Conservation (phyloP, 352 stramenopile species). For the Hyaloperonospora arabidopsidis region DNA sequence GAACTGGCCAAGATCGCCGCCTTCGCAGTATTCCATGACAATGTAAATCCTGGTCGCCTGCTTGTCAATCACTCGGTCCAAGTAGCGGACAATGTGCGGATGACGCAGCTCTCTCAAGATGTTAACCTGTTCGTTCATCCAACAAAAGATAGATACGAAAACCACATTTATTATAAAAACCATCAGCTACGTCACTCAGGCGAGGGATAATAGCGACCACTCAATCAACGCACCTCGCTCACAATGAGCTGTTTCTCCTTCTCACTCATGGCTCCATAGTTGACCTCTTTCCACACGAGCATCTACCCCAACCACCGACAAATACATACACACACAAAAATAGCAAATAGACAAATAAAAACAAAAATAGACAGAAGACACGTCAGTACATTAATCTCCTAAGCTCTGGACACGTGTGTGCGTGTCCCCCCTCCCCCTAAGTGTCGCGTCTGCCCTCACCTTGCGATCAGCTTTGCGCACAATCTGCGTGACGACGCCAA, state of each 20-base stretch:
- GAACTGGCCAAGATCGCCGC: conserved; percentile 84
- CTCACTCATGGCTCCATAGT: conserved; percentile 89
- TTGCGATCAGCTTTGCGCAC: conserved; percentile 83
- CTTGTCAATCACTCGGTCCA: conserved; percentile 92
- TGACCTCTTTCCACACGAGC: conserved; percentile 90
- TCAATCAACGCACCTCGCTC: conserved; percentile 61
- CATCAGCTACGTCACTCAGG: not conserved
- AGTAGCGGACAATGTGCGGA: conserved; percentile 90
- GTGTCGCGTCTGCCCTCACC: conserved; percentile 23
- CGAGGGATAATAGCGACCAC: not conserved
- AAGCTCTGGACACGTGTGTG: no score
- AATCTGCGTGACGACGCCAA: conserved; percentile 88
- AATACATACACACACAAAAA: not conserved
- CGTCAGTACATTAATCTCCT: no score
- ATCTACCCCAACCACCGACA: conserved; percentile 31
- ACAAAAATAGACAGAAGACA: no score
- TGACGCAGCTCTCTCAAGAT: conserved; percentile 89
- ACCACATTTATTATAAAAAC: no score
- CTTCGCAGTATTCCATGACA: conserved; percentile 92
- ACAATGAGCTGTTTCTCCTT: conserved; percentile 93
- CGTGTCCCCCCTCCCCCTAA: no score
- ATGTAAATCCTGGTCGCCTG: conserved; percentile 90
- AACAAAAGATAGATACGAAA: no score
- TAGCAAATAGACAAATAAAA: conserved; percentile 1
- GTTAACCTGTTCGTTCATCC: conserved; percentile 89